phyloP scores from a whole-genome alignment of 2,329 filamentous ascomycete genomes.

The Cryphonectria naterciae region DNA sequence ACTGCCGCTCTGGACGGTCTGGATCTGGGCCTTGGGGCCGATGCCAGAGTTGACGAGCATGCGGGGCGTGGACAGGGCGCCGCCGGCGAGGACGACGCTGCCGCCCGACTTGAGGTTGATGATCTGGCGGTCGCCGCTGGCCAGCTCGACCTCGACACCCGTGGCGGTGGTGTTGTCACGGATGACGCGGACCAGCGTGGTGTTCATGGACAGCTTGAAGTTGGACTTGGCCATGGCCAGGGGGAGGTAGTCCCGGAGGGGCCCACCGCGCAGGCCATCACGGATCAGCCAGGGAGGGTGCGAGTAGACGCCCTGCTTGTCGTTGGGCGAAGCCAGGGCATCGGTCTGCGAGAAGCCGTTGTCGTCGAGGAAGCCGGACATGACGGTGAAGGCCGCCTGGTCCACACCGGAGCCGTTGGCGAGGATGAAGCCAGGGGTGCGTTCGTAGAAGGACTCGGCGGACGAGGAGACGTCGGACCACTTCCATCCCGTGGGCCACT shows the following conservation, averaged over 20 bases:
- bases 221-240: slow-evolving; percentile 33
- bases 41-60: slow-evolving; percentile 31
- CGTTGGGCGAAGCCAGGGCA: slow-evolving; percentile 29
- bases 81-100: slow-evolving; percentile 34
- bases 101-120: slow-evolving; percentile 33
- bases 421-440: slow-evolving; percentile 35
- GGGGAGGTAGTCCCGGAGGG: slow-evolving; percentile 34
- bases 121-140: slow-evolving; percentile 32
- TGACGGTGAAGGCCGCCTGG: slow-evolving; percentile 28
- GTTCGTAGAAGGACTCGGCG: slow-evolving; percentile 36
- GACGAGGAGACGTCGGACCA: slow-evolving; percentile 35
- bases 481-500: slow-evolving; percentile 39
- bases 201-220: slow-evolving; percentile 35
- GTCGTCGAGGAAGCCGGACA: slow-evolving; percentile 28
- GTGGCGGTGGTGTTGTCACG: slow-evolving; percentile 32
- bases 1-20: slow-evolving; percentile 29
- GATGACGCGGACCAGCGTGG: slow-evolving; percentile 34
- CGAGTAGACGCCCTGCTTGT: slow-evolving; percentile 30
- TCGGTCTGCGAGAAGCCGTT: slow-evolving; percentile 31
- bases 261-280: slow-evolving; percentile 32
- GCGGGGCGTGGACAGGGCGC: slow-evolving; percentile 33
- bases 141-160: slow-evolving; percentile 33
- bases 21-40: slow-evolving; percentile 30
- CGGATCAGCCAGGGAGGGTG: slow-evolving; percentile 32
- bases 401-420: slow-evolving; percentile 34